These are phyloP conservation scores for Corymbia citriodora DNA, from an alignment of 441 rosid genomes.

Conservation along the genomic window DNA sequence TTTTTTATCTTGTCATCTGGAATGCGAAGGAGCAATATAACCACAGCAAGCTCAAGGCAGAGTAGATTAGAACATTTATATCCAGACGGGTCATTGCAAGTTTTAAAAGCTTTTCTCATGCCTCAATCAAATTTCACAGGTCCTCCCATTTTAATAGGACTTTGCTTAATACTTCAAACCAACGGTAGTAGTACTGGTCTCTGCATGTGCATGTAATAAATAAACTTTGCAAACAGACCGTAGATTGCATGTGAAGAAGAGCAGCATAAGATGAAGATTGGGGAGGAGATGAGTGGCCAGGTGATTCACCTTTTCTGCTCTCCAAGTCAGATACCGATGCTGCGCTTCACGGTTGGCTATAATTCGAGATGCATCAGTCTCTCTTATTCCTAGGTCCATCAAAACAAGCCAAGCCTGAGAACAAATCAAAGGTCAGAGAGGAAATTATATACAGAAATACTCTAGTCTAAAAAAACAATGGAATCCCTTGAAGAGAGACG, in stretches of 20 bases:
- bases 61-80: not conserved
- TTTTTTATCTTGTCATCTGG: no score
- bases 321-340: constrained; percentile 83
- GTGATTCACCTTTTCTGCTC: constrained; percentile 70
- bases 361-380: constrained; percentile 40
- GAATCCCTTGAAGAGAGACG: not conserved
- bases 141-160: not conserved
- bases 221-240: not conserved
- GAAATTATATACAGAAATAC: not conserved
- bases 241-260: not conserved
- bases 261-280: not conserved
- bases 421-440: constrained; percentile 3
- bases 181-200: not conserved
- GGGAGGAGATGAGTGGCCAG: not conserved
- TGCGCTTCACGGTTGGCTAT: constrained; percentile 63
- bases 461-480: not conserved
- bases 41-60: not conserved
- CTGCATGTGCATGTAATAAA: not conserved
- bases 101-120: not conserved
- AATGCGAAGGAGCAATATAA: not conserved
- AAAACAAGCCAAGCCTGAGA: constrained; percentile 72
- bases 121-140: not conserved
- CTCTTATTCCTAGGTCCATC: constrained; percentile 47
- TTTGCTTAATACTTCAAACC: not conserved
- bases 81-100: not conserved